phyloP scores from a whole-genome alignment of 148 eudicot species.

The Mesembryanthemum crystallinum region DNA sequence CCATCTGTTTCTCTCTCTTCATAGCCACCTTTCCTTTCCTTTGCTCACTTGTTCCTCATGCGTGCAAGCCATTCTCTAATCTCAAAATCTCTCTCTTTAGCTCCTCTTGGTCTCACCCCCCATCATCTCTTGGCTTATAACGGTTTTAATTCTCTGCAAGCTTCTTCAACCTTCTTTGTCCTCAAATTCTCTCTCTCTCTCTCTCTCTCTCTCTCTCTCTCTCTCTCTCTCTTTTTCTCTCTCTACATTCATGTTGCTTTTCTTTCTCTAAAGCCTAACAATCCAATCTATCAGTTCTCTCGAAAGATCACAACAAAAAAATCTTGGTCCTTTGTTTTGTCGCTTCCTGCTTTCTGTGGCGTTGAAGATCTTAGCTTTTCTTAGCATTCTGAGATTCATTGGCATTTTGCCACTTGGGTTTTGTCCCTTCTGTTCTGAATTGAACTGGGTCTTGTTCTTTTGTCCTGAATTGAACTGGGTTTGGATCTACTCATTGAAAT shows the following conservation, averaged over 20 bases:
- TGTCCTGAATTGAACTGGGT: constrained; percentile 17
- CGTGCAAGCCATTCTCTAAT: constrained; percentile 84
- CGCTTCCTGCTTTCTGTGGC: background rate
- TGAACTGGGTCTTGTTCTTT: constrained; percentile 22
- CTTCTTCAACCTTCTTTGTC: constrained; percentile 30
- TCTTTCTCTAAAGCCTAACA: constrained; percentile 17
- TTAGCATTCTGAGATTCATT: constrained; percentile 15
- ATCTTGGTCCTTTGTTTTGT: constrained; percentile 1
- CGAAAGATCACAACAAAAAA: constrained; percentile 1
- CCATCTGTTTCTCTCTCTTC: constrained; percentile 29
- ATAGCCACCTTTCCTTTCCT: constrained; percentile 42
- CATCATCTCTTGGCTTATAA: constrained; percentile 31
- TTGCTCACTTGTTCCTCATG: constrained; percentile 41
- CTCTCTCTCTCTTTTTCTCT: constrained; percentile 19
- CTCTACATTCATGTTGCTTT: constrained; percentile 2
- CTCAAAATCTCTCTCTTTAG: background rate
- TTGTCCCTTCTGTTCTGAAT: background rate
- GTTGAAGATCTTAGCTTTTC: constrained; percentile 19
- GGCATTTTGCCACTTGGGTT: constrained; percentile 20
- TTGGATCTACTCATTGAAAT: constrained; percentile 1
- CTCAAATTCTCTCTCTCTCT: background rate
- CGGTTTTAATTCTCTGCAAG: constrained; percentile 53
- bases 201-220: constrained; percentile 15
- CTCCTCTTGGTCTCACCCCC: constrained; percentile 11
- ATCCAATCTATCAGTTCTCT: background rate